Conservation (phyloP, 352 stramenopile species). For the Phytophthora tubulina region DNA sequence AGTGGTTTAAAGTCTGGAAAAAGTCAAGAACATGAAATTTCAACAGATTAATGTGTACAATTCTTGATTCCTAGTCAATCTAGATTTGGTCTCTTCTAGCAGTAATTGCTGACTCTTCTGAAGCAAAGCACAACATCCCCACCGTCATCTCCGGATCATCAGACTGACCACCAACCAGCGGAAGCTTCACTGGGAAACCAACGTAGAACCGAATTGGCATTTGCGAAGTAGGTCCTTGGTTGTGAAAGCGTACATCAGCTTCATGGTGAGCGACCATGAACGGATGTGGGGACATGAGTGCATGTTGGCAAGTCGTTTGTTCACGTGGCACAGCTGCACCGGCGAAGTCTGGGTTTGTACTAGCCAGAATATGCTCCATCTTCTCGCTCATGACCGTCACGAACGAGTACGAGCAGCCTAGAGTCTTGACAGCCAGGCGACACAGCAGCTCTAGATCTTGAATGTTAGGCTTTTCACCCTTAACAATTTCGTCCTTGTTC, state of each 20-base stretch:
- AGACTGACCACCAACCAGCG: slow-evolving; percentile 1
- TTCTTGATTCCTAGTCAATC: no score
- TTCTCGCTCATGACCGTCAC: slow-evolving; percentile 60
- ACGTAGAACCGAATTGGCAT: slow-evolving; percentile 66
- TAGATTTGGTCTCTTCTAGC: background rate
- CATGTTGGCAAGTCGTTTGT: slow-evolving; percentile 64
- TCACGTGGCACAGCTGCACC: slow-evolving; percentile 50
- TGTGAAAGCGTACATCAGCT: slow-evolving; percentile 64
- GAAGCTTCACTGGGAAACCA: slow-evolving; percentile 58
- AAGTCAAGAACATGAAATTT: no score
- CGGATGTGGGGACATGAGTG: slow-evolving; percentile 58
- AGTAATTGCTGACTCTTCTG: slow-evolving; percentile 28
- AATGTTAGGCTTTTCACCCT: slow-evolving; percentile 31
- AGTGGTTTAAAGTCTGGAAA: no score
- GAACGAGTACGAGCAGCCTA: slow-evolving; percentile 58
- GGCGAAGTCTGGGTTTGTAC: slow-evolving; percentile 33
- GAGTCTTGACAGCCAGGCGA: slow-evolving; percentile 51
- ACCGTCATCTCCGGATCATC: slow-evolving; percentile 21
- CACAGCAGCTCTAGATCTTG: slow-evolving; percentile 66
- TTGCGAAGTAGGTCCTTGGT: slow-evolving; percentile 31
- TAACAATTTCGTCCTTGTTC: slow-evolving; percentile 22
- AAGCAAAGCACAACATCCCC: slow-evolving; percentile 43
- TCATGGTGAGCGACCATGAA: slow-evolving; percentile 65
- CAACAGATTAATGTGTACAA: no score
- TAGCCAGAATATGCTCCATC: slow-evolving; percentile 50